Conservation (phyloP, 805 yeast genomes). For the Metschnikowia baotianmanensis region DNA sequence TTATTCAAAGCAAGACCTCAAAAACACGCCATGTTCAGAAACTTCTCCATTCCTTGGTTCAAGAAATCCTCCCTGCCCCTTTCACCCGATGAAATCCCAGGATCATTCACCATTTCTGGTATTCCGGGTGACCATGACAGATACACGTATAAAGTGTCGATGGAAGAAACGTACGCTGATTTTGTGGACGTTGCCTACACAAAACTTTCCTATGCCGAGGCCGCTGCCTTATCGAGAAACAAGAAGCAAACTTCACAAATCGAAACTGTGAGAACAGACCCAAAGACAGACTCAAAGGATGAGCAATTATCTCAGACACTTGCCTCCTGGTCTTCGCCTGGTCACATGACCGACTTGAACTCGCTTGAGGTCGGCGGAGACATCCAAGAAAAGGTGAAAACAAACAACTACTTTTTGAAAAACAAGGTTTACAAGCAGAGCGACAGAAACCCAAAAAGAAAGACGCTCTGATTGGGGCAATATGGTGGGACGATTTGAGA, state of each 20-base stretch:
- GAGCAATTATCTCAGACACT: too few species aligned
- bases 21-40: conserved; percentile 15
- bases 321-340: too few species aligned
- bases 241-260: conserved; percentile 21
- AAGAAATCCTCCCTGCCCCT: conserved; percentile 7
- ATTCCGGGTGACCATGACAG: conserved; percentile 27
- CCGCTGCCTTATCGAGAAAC: conserved; percentile 30
- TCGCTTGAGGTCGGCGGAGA: conserved; percentile 11
- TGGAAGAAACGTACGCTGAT: conserved; percentile 32
- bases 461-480: conserved; percentile 1
- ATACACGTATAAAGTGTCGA: conserved; percentile 32
- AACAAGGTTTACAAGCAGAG: conserved; percentile 18
- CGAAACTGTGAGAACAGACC: too few species aligned
- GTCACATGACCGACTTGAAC: too few species aligned
- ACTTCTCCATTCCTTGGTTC: conserved; percentile 16
- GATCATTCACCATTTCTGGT: conserved; percentile 25
- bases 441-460: conserved; percentile 15
- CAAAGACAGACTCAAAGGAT: too few species aligned
- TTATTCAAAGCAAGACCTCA: too few species aligned
- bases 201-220: conserved; percentile 45
- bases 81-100: conserved; percentile 22
- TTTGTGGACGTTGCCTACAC: conserved; percentile 37
- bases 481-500: conserved; percentile 4
- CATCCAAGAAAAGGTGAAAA: conserved; percentile 17
- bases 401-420: conserved; percentile 22